Evolutionary conservation across 495 filamentous ascomycete species (phyloP).

Genomic region (Lasiosphaeria miniovina): DNA sequence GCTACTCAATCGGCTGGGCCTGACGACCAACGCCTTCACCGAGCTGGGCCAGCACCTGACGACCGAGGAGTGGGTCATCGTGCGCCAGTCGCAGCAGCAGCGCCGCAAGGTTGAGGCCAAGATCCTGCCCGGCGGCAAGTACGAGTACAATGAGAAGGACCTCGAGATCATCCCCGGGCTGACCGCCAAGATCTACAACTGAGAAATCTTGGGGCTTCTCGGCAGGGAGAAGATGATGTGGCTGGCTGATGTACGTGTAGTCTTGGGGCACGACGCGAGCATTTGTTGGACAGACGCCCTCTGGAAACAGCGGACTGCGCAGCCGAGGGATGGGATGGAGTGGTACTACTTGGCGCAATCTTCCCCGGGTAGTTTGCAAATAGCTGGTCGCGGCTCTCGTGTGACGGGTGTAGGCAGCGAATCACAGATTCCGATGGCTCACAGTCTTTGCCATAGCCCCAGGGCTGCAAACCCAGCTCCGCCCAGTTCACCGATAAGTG

Average conservation of each 20-base stretch:
- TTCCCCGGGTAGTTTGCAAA: not conserved
- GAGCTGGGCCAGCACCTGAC: not conserved
- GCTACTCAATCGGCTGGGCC: not conserved
- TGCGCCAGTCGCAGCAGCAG: not conserved
- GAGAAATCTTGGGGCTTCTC: not conserved
- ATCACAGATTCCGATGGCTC: not conserved
- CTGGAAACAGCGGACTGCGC: too few relatives aligned
- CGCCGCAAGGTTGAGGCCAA: not conserved
- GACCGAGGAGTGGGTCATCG: not conserved
- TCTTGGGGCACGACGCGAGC: too few relatives aligned
- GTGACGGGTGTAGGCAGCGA: not conserved
- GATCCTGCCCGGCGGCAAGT: not conserved
- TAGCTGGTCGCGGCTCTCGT: not conserved
- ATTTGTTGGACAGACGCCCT: too few relatives aligned
- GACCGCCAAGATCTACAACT: not conserved
- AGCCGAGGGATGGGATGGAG: not conserved
- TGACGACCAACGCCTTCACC: not conserved
- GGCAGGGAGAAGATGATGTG: too few relatives aligned
- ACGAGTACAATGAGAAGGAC: not conserved
- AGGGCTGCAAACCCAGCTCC: not conserved
- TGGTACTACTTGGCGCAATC: not conserved
- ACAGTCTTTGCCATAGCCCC: not conserved
- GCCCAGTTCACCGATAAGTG: not conserved
- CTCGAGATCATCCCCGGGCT: not conserved
- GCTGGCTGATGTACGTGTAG: too few relatives aligned